Percentiles rank a stretch among this genome's conserved stretches.
Evolutionary conservation across 1,284 basidiomycete species (phyloP).

Genomic region (Hymenochaete sp.): DNA sequence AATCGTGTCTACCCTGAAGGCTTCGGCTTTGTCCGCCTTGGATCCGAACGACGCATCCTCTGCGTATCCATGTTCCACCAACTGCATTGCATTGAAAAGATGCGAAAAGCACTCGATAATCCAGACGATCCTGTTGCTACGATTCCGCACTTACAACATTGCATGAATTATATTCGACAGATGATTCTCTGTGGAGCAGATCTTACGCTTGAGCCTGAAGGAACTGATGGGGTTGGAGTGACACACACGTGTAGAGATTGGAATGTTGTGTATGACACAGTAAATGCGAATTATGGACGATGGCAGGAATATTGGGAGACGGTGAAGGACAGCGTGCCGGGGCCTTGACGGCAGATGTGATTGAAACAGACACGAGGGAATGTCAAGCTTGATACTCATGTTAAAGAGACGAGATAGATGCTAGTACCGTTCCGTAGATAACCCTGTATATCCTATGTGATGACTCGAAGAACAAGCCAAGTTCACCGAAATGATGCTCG

Average conservation of each 20-base stretch:
- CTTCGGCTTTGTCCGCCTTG: slow-evolving; percentile 18
- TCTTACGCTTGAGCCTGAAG: slow-evolving; percentile 15
- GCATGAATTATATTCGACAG: slow-evolving; percentile 19
- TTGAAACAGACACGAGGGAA: slow-evolving; percentile 1
- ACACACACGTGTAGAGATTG: slow-evolving; percentile 17
- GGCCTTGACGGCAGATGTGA: slow-evolving; percentile 3
- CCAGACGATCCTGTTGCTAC: slow-evolving; percentile 15
- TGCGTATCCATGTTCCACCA: slow-evolving; percentile 28
- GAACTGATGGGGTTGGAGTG: slow-evolving; percentile 9
- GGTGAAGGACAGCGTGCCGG: slow-evolving; percentile 9
- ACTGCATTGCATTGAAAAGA: slow-evolving; percentile 27
- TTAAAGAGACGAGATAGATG: neutral
- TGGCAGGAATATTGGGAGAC: slow-evolving; percentile 16
- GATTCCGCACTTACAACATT: slow-evolving; percentile 27
- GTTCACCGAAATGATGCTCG: neutral
- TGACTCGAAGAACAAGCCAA: neutral
- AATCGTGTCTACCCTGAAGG: slow-evolving; percentile 14
- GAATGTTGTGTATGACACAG: slow-evolving; percentile 14
- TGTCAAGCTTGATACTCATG: neutral
- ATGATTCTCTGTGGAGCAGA: slow-evolving; percentile 18
- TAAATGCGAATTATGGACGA: slow-evolving; percentile 15
- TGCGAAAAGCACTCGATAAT: slow-evolving; percentile 22
- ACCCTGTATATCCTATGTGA: neutral
- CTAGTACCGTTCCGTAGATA: neutral
- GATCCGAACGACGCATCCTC: slow-evolving; percentile 15